These are phyloP conservation scores for Ustulina deusta DNA, from an alignment of 2,329 filamentous ascomycete species.

Conservation along the genomic window DNA sequence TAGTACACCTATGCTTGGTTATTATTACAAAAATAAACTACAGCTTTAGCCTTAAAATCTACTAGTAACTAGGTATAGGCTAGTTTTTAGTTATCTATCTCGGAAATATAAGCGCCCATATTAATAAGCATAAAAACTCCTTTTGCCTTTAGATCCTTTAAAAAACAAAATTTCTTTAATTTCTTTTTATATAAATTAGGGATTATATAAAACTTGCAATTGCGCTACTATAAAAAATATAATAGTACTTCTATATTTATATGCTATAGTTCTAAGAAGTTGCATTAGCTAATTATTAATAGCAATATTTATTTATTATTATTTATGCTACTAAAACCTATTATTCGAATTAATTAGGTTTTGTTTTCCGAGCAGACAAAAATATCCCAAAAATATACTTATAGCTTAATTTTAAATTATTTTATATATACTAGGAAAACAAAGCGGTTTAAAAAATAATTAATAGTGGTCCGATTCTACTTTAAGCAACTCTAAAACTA, in stretches of 20 bases:
- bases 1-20: slow-evolving; percentile 60
- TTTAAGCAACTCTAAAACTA: slow-evolving; percentile 64
- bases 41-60: slow-evolving; percentile 60
- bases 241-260: slow-evolving; percentile 73
- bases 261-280: slow-evolving; percentile 66
- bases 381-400: slow-evolving; percentile 76
- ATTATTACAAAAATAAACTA: slow-evolving; percentile 63
- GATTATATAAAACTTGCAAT: slow-evolving; percentile 58
- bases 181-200: slow-evolving; percentile 51
- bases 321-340: slow-evolving; percentile 79
- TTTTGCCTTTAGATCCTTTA: slow-evolving; percentile 47
- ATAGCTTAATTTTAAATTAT: slow-evolving; percentile 72
- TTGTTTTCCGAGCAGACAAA: slow-evolving; percentile 55
- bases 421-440: slow-evolving; percentile 74
- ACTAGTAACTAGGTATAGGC: slow-evolving; percentile 63
- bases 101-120: slow-evolving; percentile 72
- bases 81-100: slow-evolving; percentile 66
- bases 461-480: slow-evolving; percentile 61
- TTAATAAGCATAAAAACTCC: slow-evolving; percentile 66
- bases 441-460: slow-evolving; percentile 72
- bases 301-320: slow-evolving; percentile 71
- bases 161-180: slow-evolving; percentile 59
- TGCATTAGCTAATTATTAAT: slow-evolving; percentile 68
- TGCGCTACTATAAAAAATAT: slow-evolving; percentile 66
- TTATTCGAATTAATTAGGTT: slow-evolving; percentile 13